These are phyloP conservation scores for Coemansia pectinata DNA, from an alignment of 192 early-diverging fungal genomes.

Conservation along the genomic window DNA sequence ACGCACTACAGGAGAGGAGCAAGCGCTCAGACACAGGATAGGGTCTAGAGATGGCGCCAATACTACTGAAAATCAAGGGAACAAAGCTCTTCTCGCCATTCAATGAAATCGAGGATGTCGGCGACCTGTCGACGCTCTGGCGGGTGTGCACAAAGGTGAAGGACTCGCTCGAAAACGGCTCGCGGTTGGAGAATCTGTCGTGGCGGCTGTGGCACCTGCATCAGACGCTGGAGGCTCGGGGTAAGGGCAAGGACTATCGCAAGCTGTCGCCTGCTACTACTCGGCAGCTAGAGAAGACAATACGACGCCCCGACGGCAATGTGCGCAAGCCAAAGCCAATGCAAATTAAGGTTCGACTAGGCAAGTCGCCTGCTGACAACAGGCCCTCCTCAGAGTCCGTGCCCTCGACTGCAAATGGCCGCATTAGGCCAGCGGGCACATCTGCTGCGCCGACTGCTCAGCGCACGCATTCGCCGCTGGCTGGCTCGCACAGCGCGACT, in stretches of 20 bases:
- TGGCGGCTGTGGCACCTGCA: slow-evolving; percentile 86
- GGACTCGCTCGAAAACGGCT: slow-evolving; percentile 79
- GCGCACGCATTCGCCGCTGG: background rate
- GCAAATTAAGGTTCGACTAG: slow-evolving; percentile 55
- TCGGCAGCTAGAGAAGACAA: slow-evolving; percentile 58
- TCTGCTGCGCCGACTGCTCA: background rate
- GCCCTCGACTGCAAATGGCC: slow-evolving; percentile 5
- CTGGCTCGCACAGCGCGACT: background rate
- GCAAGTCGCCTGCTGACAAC: slow-evolving; percentile 32
- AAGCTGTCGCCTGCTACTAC: slow-evolving; percentile 63
- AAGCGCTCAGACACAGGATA: slow-evolving; percentile 1
- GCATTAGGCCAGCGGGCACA: background rate
- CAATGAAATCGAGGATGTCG: slow-evolving; percentile 68
- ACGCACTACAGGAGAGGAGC: background rate
- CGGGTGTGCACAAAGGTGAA: slow-evolving; percentile 84
- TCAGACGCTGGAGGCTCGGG: slow-evolving; percentile 60
- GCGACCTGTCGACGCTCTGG: slow-evolving; percentile 78
- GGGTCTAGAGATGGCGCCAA: slow-evolving; percentile 62
- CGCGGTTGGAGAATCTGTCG: slow-evolving; percentile 79
- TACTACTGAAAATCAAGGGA: slow-evolving; percentile 72
- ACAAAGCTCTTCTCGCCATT: slow-evolving; percentile 74
- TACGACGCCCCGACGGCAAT: slow-evolving; percentile 32
- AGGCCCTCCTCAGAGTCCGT: slow-evolving; percentile 7
- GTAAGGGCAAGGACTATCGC: slow-evolving; percentile 55
- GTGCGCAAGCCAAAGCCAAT: slow-evolving; percentile 46